These are phyloP conservation scores for Daldinia sp. DNA, from an alignment of 2,329 filamentous ascomycete genomes.

Conservation along the genomic window DNA sequence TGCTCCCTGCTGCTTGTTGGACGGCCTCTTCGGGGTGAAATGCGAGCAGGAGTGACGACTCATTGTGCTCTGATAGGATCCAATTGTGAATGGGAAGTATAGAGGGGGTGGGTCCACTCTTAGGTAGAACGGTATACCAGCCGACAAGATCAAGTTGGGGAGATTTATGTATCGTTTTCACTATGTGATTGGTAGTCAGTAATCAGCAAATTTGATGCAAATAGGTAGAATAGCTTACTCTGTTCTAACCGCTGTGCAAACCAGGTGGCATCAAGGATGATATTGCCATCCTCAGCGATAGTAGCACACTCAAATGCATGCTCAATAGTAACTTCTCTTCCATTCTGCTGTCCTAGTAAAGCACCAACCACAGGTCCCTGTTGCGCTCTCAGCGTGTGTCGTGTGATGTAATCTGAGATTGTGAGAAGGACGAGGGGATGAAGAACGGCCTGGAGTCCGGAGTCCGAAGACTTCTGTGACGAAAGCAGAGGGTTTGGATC, in stretches of 20 bases:
- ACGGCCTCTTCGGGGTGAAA: constrained; percentile 79
- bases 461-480: constrained; percentile 75
- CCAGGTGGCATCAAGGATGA: constrained; percentile 75
- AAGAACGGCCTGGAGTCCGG: constrained; percentile 81
- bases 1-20: constrained; percentile 73
- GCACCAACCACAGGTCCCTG: constrained; percentile 84
- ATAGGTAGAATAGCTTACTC: constrained; percentile 68
- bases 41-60: constrained; percentile 86
- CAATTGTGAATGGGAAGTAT: constrained; percentile 82
- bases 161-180: constrained; percentile 88
- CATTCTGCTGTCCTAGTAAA: constrained; percentile 91
- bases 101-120: constrained; percentile 75
- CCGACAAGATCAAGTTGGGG: constrained; percentile 88
- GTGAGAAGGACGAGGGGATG: constrained; percentile 96
- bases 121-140: constrained; percentile 86
- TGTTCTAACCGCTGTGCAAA: constrained; percentile 85
- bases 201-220: background rate
- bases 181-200: constrained; percentile 59
- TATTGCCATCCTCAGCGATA: constrained; percentile 64
- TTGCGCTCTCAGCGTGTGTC: constrained; percentile 83
- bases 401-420: constrained; percentile 95
- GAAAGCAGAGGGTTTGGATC: constrained; percentile 71
- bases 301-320: constrained; percentile 89
- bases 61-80: constrained; percentile 80
- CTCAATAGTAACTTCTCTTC: constrained; percentile 90